Evolutionary conservation across 805 yeast species (phyloP).

Genomic region (Candida nonsorbophila): DNA sequence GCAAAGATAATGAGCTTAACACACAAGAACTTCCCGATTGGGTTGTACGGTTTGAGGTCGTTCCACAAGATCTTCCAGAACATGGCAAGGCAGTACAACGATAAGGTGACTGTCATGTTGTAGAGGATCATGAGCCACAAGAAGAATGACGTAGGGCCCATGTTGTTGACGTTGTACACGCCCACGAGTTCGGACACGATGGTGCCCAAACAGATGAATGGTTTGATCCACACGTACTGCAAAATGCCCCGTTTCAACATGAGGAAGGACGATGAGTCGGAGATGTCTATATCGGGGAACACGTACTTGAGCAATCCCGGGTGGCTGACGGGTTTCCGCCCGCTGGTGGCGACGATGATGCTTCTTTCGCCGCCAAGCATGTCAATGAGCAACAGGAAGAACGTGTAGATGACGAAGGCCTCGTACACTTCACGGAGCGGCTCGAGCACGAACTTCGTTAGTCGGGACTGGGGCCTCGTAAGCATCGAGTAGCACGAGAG

Average conservation of each 20-base stretch:
- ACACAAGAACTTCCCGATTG: constrained; percentile 89
- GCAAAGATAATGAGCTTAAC: constrained; percentile 93
- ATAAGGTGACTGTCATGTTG: constrained; percentile 73
- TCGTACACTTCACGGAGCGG: constrained; percentile 88
- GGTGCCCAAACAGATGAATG: constrained; percentile 61
- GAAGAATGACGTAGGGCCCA: constrained; percentile 45
- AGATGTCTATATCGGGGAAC: constrained; percentile 63
- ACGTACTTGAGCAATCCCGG: constrained; percentile 51
- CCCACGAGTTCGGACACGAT: constrained; percentile 44
- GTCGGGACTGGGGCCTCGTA: constrained; percentile 33
- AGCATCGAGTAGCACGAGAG: constrained; percentile 60
- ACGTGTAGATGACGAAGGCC: constrained; percentile 92
- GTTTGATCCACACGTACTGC: constrained; percentile 95
- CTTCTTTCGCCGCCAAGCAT: constrained; percentile 90
- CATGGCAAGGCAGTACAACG: constrained; percentile 78
- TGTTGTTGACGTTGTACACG: constrained; percentile 45
- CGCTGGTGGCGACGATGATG: constrained; percentile 66
- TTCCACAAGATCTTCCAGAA: constrained; percentile 88
- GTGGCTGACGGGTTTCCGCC: constrained; percentile 66
- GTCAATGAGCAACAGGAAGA: constrained; percentile 75
- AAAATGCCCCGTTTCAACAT: constrained; percentile 76
- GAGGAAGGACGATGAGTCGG: constrained; percentile 79
- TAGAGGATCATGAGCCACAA: constrained; percentile 67
- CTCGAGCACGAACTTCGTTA: constrained; percentile 48
- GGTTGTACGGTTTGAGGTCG: constrained; percentile 75